Evolutionary conservation across 176 grass and related monocot species (phyloP).

Genomic region (Avena sativa): DNA sequence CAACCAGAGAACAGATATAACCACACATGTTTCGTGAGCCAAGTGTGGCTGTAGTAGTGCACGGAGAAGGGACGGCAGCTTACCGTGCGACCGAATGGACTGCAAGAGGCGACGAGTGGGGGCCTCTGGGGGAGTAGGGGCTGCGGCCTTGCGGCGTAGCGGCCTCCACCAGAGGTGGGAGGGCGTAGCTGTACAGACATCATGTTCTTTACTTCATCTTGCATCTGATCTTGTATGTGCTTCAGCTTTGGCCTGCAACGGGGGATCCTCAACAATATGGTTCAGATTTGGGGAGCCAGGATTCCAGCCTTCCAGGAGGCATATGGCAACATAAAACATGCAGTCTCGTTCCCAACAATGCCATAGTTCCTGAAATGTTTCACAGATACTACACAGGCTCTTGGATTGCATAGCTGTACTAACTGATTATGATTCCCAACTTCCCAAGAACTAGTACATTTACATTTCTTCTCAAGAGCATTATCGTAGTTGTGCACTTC

Average conservation of each 20-base stretch:
- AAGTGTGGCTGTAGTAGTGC: background rate
- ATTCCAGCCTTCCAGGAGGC: background rate
- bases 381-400: background rate
- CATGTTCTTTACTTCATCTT: conserved; percentile 78
- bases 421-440: background rate
- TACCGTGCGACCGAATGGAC: conserved; percentile 73
- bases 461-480: background rate
- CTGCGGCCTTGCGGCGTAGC: conserved; percentile 36
- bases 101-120: conserved; percentile 78
- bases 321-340: background rate
- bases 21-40: background rate
- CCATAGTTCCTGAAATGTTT: background rate
- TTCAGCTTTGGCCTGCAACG: conserved; percentile 86
- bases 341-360: background rate
- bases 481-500: background rate
- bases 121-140: conserved; percentile 45
- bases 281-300: background rate
- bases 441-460: background rate
- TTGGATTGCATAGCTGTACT: background rate
- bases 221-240: conserved; percentile 65
- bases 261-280: background rate
- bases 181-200: conserved; percentile 68
- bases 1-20: background rate
- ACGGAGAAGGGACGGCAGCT: background rate
- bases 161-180: conserved; percentile 44